phyloP scores from a whole-genome alignment of 2,329 filamentous ascomycete species.

The Pseudogymnoascus sp. region DNA sequence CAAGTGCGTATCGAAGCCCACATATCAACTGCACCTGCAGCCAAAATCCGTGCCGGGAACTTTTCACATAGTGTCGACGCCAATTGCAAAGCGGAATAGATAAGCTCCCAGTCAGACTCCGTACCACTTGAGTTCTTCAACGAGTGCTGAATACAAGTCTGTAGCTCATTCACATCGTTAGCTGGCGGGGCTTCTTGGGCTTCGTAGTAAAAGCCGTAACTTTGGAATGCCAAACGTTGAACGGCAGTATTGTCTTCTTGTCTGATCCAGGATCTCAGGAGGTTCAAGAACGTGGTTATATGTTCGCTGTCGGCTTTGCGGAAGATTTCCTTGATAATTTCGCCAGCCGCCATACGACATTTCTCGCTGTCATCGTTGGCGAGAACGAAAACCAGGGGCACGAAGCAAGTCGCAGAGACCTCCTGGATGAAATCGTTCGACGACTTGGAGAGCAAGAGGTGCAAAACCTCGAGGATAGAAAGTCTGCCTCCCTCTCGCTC shows the following conservation, averaged over 20 bases:
- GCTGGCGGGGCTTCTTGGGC: constrained; percentile 47
- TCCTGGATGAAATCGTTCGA: constrained; percentile 77
- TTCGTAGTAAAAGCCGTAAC: constrained; percentile 78
- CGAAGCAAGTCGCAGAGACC: constrained; percentile 72
- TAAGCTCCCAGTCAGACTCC: constrained; percentile 60
- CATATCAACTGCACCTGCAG: constrained; percentile 51
- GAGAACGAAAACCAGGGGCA: constrained; percentile 76
- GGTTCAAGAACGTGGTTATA: constrained; percentile 59
- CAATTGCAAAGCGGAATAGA: constrained; percentile 66
- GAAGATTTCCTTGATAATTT: constrained; percentile 75
- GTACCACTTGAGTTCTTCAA: constrained; percentile 45
- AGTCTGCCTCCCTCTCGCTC: constrained; percentile 80
- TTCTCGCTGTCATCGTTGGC: constrained; percentile 83
- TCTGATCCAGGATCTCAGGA: constrained; percentile 69
- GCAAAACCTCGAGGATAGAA: constrained; percentile 87
- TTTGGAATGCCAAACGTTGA: constrained; percentile 66
- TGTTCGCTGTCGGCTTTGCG: constrained; percentile 67
- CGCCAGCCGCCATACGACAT: constrained; percentile 74
- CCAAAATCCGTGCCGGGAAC: constrained; percentile 57
- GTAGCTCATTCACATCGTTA: constrained; percentile 50
- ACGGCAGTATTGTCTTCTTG: constrained; percentile 67
- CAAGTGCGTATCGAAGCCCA: constrained; percentile 65
- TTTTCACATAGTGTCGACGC: constrained; percentile 60
- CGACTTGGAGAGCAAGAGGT: constrained; percentile 79
- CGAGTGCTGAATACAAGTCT: constrained; percentile 46